Evolutionary conservation across 2,329 filamentous ascomycete genomes (phyloP), one percentile per base, ranked within the genome.

Genomic region (Botryotinia globosa): DNA sequence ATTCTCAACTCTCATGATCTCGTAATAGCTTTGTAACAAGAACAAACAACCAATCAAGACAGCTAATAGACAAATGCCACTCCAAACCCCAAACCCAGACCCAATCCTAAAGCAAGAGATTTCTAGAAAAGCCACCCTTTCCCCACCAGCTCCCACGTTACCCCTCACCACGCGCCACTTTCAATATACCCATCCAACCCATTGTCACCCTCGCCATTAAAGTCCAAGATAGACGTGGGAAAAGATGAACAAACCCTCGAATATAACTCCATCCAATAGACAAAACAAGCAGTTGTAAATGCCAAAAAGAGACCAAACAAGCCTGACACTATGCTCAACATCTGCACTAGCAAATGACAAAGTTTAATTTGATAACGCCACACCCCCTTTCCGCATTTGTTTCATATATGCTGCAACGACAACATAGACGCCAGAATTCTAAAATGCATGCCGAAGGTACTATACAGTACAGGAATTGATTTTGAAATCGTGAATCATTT

Each of bases 391-490:
- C 62, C 70, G 42, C 63, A 72, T 68, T 61, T 61, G 39, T 14
- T 72, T 72, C 44, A 61, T 59, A 67, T 72, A 68, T 61, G 62
- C 70, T 68, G 51, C 20, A 65, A 71, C 34, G 63, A 63, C 69
- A 63, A 72, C 62, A 72, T 45, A 8, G 51, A 72, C 68, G 69
- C 69, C 62, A 39, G 42, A 72, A 65, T 54, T 61, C 54, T 59
- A 67, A 59, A 72, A 72, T 72, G 70, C 70, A 75, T 73, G 74
- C 68, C 75, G 67, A 71, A 64, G 34, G 56, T 75, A 74, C 73
- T 73, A 78, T 78, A 76, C 77, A 79, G 76, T 75, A 77, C 74
- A 73, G 74, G 74, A 74, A 74, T 68, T 74, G 75, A 72, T 76
- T 73, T 72, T 66, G 64, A 66, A 58, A 62, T 69, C 42, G 22